Conservation (phyloP, 495 filamentous ascomycete species). For the Bacidia rubella region DNA sequence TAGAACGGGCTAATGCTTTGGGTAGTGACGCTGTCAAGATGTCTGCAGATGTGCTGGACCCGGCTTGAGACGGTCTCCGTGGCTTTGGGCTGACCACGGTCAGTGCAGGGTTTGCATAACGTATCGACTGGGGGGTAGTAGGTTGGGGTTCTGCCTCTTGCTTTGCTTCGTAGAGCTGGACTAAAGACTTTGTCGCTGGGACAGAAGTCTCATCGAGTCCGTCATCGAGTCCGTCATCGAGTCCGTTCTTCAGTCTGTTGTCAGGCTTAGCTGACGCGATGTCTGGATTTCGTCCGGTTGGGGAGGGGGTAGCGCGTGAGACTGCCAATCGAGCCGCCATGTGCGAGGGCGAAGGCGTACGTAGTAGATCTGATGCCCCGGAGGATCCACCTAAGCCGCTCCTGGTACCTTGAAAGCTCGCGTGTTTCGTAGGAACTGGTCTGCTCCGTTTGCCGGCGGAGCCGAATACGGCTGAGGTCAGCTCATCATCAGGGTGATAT, state of each 20-base stretch:
- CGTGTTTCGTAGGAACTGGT: neutral
- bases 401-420: neutral
- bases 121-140: slow-evolving; percentile 12
- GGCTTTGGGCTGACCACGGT: slow-evolving; percentile 15
- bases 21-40: slow-evolving; percentile 1
- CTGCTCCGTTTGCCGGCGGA: neutral
- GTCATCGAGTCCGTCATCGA: slow-evolving; percentile 13
- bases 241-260: neutral
- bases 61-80: slow-evolving; percentile 3
- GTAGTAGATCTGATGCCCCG: slow-evolving; percentile 10
- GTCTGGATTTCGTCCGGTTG: slow-evolving; percentile 16
- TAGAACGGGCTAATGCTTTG: neutral
- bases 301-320: slow-evolving; percentile 29
- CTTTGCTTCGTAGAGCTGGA: slow-evolving; percentile 46
- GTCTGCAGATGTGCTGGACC: slow-evolving; percentile 14
- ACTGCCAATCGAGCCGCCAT: slow-evolving; percentile 43
- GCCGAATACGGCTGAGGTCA: neutral
- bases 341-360: slow-evolving; percentile 33
- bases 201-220: slow-evolving; percentile 39
- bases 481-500: neutral
- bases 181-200: slow-evolving; percentile 41
- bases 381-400: slow-evolving; percentile 5
- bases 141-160: slow-evolving; percentile 11
- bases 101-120: slow-evolving; percentile 8
- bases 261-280: neutral